These are phyloP conservation scores for Dryadomyces quercus-mongolicae DNA, from an alignment of 2,329 filamentous ascomycete species.

Conservation along the genomic window DNA sequence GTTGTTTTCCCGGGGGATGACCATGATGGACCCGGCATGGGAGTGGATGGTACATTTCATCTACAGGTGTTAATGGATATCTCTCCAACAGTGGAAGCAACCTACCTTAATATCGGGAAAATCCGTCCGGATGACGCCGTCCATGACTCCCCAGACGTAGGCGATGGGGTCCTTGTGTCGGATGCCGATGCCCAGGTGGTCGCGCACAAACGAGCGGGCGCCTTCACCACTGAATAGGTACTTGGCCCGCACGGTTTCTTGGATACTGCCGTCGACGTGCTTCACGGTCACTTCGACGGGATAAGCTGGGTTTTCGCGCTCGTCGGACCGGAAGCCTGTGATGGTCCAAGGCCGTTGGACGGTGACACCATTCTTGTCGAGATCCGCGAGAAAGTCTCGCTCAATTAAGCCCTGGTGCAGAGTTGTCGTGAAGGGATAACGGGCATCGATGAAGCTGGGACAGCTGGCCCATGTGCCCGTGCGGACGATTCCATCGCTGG, in stretches of 20 bases:
- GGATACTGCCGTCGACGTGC: conserved; percentile 58
- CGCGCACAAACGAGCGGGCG: conserved; percentile 52
- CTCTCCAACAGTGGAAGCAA: background rate
- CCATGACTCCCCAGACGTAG: conserved; percentile 67
- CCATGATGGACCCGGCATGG: conserved; percentile 62
- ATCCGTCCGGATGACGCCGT: conserved; percentile 58
- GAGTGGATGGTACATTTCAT: conserved; percentile 71
- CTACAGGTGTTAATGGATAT: conserved; percentile 18
- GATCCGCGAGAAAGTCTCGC: conserved; percentile 54
- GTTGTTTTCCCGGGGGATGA: conserved; percentile 60
- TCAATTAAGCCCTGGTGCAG: conserved; percentile 63
- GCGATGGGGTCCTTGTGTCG: conserved; percentile 58
- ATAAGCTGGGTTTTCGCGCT: conserved; percentile 47
- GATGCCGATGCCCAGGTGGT: conserved; percentile 57
- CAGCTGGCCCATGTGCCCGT: conserved; percentile 77
- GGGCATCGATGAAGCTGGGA: conserved; percentile 66
- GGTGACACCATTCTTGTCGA: conserved; percentile 46
- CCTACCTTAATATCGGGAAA: conserved; percentile 62
- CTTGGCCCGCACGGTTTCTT: conserved; percentile 56
- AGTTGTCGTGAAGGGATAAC: conserved; percentile 59
- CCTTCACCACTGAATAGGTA: conserved; percentile 64
- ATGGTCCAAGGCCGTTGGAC: conserved; percentile 57
- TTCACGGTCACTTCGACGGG: conserved; percentile 70
- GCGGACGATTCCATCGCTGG: conserved; percentile 45
- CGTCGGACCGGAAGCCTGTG: conserved; percentile 45